A percentile compares a stretch with the other conserved stretches of the same genome.
phyloP scores from a whole-genome alignment of 768 basidiomycete species.

The Xerocomellus amylosporus region DNA sequence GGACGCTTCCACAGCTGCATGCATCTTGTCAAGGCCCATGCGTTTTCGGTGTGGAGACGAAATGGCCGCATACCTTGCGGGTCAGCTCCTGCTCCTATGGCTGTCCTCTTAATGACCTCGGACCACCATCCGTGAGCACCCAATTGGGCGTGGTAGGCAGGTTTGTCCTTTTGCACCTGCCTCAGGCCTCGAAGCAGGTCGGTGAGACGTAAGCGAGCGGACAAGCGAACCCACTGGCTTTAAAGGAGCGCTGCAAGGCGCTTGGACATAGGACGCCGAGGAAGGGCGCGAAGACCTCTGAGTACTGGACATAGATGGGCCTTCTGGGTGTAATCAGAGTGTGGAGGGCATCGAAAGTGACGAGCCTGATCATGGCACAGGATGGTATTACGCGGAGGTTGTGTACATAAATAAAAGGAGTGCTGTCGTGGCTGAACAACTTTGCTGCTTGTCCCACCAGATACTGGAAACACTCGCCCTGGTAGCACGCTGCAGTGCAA shows the following conservation, averaged over 20 bases:
- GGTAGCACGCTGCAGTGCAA: slow-evolving; percentile 3
- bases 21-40: slow-evolving; percentile 16
- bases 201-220: not conserved
- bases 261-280: slow-evolving; percentile 58
- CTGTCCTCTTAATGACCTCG: slow-evolving; percentile 73
- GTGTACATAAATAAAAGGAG: slow-evolving; percentile 18
- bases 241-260: slow-evolving; percentile 56
- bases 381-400: not conserved
- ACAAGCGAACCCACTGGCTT: slow-evolving; percentile 40
- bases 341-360: slow-evolving; percentile 77
- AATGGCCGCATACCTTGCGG: slow-evolving; percentile 40
- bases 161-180: slow-evolving; percentile 55
- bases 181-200: slow-evolving; percentile 38
- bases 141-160: slow-evolving; percentile 46
- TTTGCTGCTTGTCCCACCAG: slow-evolving; percentile 12
- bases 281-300: slow-evolving; percentile 63
- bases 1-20: slow-evolving; percentile 51
- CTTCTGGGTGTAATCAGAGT: slow-evolving; percentile 69
- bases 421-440: slow-evolving; percentile 1
- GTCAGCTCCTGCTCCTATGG: slow-evolving; percentile 71
- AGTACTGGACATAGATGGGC: slow-evolving; percentile 62
- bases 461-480: not conserved
- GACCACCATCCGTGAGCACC: slow-evolving; percentile 68
- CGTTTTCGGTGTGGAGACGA: slow-evolving; percentile 19
- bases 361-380: slow-evolving; percentile 46